These are phyloP conservation scores for Ilyonectria robusta DNA, from an alignment of 2,329 filamentous ascomycete genomes.

Conservation along the genomic window DNA sequence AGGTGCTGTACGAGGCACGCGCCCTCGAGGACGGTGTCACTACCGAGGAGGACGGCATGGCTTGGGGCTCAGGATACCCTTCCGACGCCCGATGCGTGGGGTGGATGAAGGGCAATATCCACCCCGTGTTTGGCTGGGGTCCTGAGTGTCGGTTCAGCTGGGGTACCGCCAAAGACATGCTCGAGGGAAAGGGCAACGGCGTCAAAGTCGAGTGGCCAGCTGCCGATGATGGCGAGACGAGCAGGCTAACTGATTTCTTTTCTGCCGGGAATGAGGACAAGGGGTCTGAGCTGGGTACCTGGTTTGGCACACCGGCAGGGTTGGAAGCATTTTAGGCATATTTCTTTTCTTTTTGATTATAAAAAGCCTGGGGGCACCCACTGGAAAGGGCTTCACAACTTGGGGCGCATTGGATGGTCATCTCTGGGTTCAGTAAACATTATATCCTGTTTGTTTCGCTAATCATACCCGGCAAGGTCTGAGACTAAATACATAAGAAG, in stretches of 20 bases:
- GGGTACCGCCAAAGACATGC: conserved; percentile 93
- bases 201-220: conserved; percentile 88
- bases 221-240: conserved; percentile 78
- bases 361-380: background rate
- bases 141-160: conserved; percentile 94
- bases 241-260: conserved; percentile 85
- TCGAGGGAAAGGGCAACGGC: conserved; percentile 80
- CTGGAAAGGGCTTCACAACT: background rate
- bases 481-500: conserved; percentile 31
- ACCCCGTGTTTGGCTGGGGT: conserved; percentile 96
- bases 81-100: conserved; percentile 84
- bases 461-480: conserved; percentile 37
- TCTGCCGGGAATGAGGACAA: conserved; percentile 58
- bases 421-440: conserved; percentile 43
- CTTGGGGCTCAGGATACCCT: conserved; percentile 95
- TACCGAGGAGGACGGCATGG: conserved; percentile 59
- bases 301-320: conserved; percentile 84
- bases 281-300: conserved; percentile 78
- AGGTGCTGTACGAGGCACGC: conserved; percentile 76
- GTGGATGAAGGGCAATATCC: conserved; percentile 90
- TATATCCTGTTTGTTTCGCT: conserved; percentile 48
- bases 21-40: conserved; percentile 49
- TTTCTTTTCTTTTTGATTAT: background rate
- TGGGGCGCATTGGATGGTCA: conserved; percentile 21
- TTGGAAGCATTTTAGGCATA: conserved; percentile 76